Percentiles rank a stretch among this genome's conserved stretches.
Evolutionary conservation across 2,329 filamentous ascomycete genomes (phyloP).

Genomic region (Botrytis elliptica): DNA sequence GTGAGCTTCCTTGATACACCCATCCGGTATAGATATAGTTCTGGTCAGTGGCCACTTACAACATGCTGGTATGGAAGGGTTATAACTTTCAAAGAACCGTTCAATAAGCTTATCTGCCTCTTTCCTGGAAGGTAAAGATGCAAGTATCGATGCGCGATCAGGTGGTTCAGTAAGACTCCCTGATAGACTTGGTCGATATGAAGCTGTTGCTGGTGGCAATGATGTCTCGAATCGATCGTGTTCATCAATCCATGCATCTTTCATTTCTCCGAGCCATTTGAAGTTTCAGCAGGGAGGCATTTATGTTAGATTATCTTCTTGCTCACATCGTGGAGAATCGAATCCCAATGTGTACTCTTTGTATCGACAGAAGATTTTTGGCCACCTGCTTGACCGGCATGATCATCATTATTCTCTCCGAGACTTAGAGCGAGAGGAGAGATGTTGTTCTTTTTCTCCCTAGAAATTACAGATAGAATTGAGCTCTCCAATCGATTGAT

Average conservation of each 20-base stretch:
- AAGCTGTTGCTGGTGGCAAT: neutral
- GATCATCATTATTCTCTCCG: neutral
- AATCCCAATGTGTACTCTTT: slow-evolving; percentile 58
- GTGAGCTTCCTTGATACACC: neutral
- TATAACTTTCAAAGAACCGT: neutral
- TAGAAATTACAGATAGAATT: slow-evolving; percentile 52
- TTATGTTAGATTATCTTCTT: neutral
- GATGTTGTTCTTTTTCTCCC: slow-evolving; percentile 16
- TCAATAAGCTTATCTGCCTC: neutral
- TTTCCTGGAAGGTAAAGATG: neutral
- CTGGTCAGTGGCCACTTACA: neutral
- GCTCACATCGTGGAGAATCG: slow-evolving; percentile 57
- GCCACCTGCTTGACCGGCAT: slow-evolving; percentile 21
- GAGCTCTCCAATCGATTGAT: slow-evolving; percentile 56
- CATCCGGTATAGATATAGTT: neutral
- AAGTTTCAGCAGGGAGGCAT: neutral
- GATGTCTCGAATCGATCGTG: neutral
- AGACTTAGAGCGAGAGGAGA: neutral
- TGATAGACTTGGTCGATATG: neutral
- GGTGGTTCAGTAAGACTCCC: neutral
- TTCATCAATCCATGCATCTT: neutral
- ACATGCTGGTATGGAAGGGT: neutral
- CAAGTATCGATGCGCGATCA: neutral
- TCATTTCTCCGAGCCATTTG: neutral
- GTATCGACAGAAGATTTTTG: slow-evolving; percentile 27